Evolutionary conservation across 2,329 filamentous ascomycete species (phyloP).

Genomic region (Penicillium sp.): DNA sequence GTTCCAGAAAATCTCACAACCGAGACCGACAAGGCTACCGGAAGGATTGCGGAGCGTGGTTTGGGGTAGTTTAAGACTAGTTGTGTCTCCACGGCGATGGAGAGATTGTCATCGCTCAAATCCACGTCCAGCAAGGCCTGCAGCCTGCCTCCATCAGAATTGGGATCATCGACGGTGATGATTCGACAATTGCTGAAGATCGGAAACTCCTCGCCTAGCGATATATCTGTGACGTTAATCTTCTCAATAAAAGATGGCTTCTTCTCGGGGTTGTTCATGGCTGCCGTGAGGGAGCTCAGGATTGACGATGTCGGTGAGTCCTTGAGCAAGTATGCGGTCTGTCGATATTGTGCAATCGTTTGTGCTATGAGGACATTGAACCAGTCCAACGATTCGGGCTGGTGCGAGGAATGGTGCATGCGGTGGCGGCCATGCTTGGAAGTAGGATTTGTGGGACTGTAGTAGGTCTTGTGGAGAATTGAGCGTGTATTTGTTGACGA

Average conservation of each 20-base stretch:
- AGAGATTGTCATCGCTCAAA: constrained; percentile 84
- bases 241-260: constrained; percentile 90
- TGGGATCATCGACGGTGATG: constrained; percentile 64
- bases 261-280: constrained; percentile 78
- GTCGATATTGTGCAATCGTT: constrained; percentile 90
- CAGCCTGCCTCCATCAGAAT: constrained; percentile 63
- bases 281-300: constrained; percentile 72
- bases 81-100: constrained; percentile 88
- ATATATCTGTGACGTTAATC: constrained; percentile 89
- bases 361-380: constrained; percentile 97
- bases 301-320: constrained; percentile 53
- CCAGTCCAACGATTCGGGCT: constrained; percentile 95
- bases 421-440: constrained; percentile 39
- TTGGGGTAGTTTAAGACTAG: constrained; percentile 92
- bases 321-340: constrained; percentile 85
- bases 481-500: constrained; percentile 74
- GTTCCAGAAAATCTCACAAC: constrained; percentile 94
- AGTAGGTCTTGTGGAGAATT: constrained; percentile 94
- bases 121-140: constrained; percentile 98
- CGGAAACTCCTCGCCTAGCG: constrained; percentile 90
- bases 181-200: constrained; percentile 98
- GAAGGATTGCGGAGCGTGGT: constrained; percentile 77
- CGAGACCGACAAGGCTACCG: constrained; percentile 84
- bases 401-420: constrained; percentile 64
- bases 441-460: constrained; percentile 55